Conservation (phyloP, 2,329 filamentous ascomycete species). For the Exutisphaerella laricina region DNA sequence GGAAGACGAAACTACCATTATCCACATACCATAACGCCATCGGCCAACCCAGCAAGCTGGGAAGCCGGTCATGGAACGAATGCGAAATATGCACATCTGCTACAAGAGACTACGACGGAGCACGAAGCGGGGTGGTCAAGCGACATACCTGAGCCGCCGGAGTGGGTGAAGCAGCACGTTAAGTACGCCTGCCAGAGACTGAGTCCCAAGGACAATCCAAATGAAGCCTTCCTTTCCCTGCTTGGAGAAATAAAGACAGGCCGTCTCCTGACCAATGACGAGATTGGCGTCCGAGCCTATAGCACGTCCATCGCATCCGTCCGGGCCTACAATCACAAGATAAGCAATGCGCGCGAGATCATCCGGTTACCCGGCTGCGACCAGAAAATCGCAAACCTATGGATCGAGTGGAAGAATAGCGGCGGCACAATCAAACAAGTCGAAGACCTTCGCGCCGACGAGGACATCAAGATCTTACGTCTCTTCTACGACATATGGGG, state of each 20-base stretch:
- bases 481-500: constrained; percentile 85
- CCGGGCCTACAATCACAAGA: constrained; percentile 66
- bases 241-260: constrained; percentile 69
- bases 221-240: constrained; percentile 66
- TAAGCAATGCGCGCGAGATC: constrained; percentile 44
- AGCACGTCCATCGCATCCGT: constrained; percentile 79
- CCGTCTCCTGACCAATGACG: constrained; percentile 65
- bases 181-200: constrained; percentile 76
- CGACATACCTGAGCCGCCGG: constrained; percentile 61
- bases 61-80: constrained; percentile 29
- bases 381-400: constrained; percentile 70
- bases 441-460: constrained; percentile 57
- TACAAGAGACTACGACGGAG: constrained; percentile 71
- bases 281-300: constrained; percentile 78
- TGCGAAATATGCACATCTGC: constrained; percentile 42
- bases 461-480: constrained; percentile 58
- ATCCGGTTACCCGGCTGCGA: constrained; percentile 69
- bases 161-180: constrained; percentile 59
- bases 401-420: constrained; percentile 64
- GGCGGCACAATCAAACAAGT: constrained; percentile 57
- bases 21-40: constrained; percentile 14
- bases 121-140: constrained; percentile 52
- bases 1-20: constrained; percentile 20
- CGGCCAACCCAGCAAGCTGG: constrained; percentile 22
- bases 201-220: constrained; percentile 64